Percentiles rank a stretch among this genome's conserved stretches.
phyloP scores from a whole-genome alignment of 1,284 basidiomycete species.

The Marasmius oreades region DNA sequence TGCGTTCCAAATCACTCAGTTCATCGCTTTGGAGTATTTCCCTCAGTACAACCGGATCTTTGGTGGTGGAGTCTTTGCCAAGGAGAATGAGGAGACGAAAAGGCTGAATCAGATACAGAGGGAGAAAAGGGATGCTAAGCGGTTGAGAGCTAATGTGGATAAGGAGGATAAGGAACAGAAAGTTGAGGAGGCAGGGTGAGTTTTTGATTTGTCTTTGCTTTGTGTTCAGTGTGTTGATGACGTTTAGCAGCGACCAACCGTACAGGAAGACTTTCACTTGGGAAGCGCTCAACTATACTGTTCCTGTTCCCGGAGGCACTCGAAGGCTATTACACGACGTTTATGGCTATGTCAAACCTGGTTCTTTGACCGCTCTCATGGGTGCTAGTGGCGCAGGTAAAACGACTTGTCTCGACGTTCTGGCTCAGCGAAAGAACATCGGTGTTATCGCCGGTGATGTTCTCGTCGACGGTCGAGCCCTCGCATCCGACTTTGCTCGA shows the following conservation, averaged over 20 bases:
- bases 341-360: constrained; percentile 88
- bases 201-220: constrained; percentile 15
- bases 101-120: constrained; percentile 58
- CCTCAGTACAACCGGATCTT: constrained; percentile 48
- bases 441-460: constrained; percentile 82
- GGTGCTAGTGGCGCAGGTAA: constrained; percentile 81
- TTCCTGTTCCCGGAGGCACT: constrained; percentile 69
- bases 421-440: constrained; percentile 86
- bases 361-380: constrained; percentile 76
- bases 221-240: background rate
- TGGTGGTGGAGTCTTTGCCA: constrained; percentile 64
- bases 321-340: constrained; percentile 79
- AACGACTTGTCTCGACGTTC: constrained; percentile 84
- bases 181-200: constrained; percentile 21
- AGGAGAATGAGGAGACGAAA: constrained; percentile 67
- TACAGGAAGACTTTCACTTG: constrained; percentile 63
- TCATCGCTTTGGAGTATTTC: constrained; percentile 59
- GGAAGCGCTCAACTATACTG: constrained; percentile 70
- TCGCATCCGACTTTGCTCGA: constrained; percentile 74
- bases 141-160: constrained; percentile 13
- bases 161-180: constrained; percentile 28
- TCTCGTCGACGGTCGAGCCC: constrained; percentile 74
- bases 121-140: constrained; percentile 42
- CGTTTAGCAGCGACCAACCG: constrained; percentile 12
- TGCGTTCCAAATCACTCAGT: constrained; percentile 63